phyloP scores from a whole-genome alignment of 2,329 filamentous ascomycete genomes.

The Fusarium solani-melongenae region DNA sequence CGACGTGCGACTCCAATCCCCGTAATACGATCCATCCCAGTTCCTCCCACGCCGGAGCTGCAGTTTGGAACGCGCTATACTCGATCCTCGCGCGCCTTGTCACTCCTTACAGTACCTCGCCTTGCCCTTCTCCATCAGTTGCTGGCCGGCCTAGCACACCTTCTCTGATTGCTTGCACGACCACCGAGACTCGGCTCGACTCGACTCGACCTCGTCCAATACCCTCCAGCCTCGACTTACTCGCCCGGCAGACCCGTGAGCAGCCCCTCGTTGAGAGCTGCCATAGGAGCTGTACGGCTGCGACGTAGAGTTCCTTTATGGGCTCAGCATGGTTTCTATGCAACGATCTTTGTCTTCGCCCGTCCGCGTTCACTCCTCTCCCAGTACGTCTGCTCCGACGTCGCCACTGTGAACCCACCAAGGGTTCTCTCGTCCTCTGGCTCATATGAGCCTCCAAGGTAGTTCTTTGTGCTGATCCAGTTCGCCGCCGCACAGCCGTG shows the following conservation, averaged over 20 bases:
- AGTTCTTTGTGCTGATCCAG: conserved; percentile 44
- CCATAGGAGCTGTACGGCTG: conserved; percentile 50
- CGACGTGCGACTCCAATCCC: conserved; percentile 31
- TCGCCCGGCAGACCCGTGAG: conserved; percentile 37
- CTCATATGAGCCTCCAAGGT: not conserved
- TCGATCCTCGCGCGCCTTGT: conserved; percentile 26
- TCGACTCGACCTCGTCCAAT: not conserved
- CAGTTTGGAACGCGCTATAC: conserved; percentile 28
- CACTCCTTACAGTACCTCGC: conserved; percentile 23
- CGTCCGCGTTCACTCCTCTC: conserved; percentile 66
- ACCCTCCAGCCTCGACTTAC: conserved; percentile 16
- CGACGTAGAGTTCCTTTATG: conserved; percentile 51
- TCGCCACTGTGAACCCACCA: conserved; percentile 10
- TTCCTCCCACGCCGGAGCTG: conserved; percentile 21
- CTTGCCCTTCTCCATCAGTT: conserved; percentile 18
- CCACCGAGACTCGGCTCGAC: conserved; percentile 14
- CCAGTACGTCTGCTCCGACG: conserved; percentile 63
- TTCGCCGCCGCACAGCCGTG: conserved; percentile 44
- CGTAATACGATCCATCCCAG: conserved; percentile 32
- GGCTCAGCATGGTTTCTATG: conserved; percentile 70
- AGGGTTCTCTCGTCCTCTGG: not conserved
- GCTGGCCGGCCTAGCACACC: conserved; percentile 34
- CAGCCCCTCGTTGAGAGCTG: conserved; percentile 44
- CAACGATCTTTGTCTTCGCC: conserved; percentile 72
- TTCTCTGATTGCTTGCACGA: conserved; percentile 19